Conservation (phyloP, 2,329 filamentous ascomycete genomes). For the Fusarium haematococcum region DNA sequence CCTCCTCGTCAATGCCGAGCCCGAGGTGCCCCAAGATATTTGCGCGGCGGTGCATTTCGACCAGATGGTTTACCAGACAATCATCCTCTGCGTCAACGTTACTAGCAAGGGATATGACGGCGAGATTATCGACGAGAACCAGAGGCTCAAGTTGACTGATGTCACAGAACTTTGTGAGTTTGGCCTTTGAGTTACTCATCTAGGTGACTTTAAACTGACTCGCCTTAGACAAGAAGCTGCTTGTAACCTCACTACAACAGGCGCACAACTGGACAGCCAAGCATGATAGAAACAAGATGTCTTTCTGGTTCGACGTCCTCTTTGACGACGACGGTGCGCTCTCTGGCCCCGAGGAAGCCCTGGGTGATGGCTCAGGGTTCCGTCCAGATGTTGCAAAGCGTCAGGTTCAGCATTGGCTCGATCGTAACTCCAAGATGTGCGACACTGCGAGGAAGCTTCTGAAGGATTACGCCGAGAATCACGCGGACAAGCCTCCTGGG, state of each 20-base stretch:
- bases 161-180: slow-evolving; percentile 74
- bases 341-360: slow-evolving; percentile 62
- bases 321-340: slow-evolving; percentile 68
- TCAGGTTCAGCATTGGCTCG: slow-evolving; percentile 72
- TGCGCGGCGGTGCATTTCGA: slow-evolving; percentile 74
- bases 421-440: slow-evolving; percentile 70
- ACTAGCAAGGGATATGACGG: slow-evolving; percentile 76
- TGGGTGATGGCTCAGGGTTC: slow-evolving; percentile 65
- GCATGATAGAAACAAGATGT: slow-evolving; percentile 77
- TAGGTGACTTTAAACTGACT: slow-evolving; percentile 7
- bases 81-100: slow-evolving; percentile 74
- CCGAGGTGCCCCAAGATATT: slow-evolving; percentile 74
- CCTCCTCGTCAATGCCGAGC: slow-evolving; percentile 72
- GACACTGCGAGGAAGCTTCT: slow-evolving; percentile 66
- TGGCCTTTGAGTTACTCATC: neutral
- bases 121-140: slow-evolving; percentile 69
- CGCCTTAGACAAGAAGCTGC: slow-evolving; percentile 70
- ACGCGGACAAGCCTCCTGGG: slow-evolving; percentile 62
- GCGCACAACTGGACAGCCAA: slow-evolving; percentile 78
- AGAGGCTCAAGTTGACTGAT: slow-evolving; percentile 68
- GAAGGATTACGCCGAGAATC: slow-evolving; percentile 64
- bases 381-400: slow-evolving; percentile 68
- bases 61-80: slow-evolving; percentile 74
- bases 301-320: slow-evolving; percentile 74
- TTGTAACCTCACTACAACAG: slow-evolving; percentile 74